Percentiles rank a stretch among this genome's conserved stretches.
Conservation (phyloP, 1,284 basidiomycete genomes). For the Inonotus hispidus region DNA sequence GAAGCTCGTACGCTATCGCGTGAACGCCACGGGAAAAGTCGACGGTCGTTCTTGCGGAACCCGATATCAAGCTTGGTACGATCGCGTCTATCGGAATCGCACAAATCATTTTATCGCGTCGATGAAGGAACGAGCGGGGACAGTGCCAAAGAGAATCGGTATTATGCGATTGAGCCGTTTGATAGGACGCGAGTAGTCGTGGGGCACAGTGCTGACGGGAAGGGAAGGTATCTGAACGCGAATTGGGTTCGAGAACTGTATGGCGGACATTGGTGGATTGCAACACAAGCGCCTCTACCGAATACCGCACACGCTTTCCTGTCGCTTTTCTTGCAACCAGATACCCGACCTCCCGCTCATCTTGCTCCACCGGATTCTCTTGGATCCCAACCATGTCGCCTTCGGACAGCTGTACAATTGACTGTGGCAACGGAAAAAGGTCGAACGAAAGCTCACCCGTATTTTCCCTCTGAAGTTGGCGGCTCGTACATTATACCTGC, state of each 20-base stretch:
- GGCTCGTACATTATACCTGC: conserved; percentile 46
- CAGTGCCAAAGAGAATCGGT: conserved; percentile 59
- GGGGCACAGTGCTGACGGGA: conserved; percentile 25
- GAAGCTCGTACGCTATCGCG: conserved; percentile 33
- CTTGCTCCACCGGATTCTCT: conserved; percentile 19
- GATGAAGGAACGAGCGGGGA: conserved; percentile 23
- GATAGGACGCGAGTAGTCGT: conserved; percentile 69
- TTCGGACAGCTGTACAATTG: conserved; percentile 76
- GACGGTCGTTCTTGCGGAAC: conserved; percentile 22
- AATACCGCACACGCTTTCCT: conserved; percentile 70
- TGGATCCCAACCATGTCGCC: conserved; percentile 31
- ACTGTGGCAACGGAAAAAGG: conserved; percentile 64
- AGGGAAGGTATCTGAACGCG: conserved; percentile 71
- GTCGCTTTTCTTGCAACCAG: conserved; percentile 52
- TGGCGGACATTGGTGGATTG: conserved; percentile 78
- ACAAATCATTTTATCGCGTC: conserved; percentile 42
- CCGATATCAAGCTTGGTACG: conserved; percentile 19
- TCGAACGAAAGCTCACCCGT: conserved; percentile 50
- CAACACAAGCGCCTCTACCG: conserved; percentile 73
- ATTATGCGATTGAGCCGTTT: conserved; percentile 68
- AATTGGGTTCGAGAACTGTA: conserved; percentile 72
- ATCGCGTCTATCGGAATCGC: conserved; percentile 21
- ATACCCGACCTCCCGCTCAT: conserved; percentile 35
- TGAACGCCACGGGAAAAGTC: conserved; percentile 25
- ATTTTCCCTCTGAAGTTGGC: conserved; percentile 61